Evolutionary conservation across 345 rosid genomes (phyloP).

Genomic region (Euphorbia lathyris): DNA sequence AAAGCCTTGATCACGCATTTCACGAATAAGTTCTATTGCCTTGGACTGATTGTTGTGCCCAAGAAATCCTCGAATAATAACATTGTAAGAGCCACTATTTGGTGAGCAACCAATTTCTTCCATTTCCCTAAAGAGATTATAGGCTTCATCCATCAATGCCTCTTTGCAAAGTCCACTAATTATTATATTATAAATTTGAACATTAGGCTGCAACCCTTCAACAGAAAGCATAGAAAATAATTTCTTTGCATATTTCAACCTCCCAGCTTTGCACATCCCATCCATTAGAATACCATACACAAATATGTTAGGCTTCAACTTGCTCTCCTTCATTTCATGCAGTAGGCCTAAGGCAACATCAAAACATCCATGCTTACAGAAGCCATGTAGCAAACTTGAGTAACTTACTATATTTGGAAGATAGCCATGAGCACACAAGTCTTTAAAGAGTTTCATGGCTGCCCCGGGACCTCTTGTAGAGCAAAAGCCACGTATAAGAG

Average conservation of each 20-base stretch:
- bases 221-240: background rate
- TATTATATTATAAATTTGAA: background rate
- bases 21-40: constrained; percentile 5
- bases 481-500: no score
- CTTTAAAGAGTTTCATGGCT: no score
- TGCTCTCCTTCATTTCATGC: no score
- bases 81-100: constrained; percentile 8
- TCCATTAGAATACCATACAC: no score
- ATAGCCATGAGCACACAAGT: background rate
- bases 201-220: constrained; percentile 12
- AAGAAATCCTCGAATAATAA: constrained; percentile 15
- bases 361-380: no score
- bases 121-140: constrained; percentile 13
- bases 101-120: constrained; percentile 4
- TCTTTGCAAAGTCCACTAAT: constrained; percentile 11
- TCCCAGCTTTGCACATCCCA: no score
- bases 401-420: no score
- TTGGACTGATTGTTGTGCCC: background rate
- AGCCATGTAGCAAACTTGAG: no score
- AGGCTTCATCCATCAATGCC: constrained; percentile 20
- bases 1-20: background rate
- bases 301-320: no score
- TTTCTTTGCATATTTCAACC: no score
- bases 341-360: no score
- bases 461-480: no score